Percentiles rank a stretch among this genome's conserved stretches.
These are phyloP conservation scores for Erythrobasidium hasegawianum DNA, from an alignment of 1,284 basidiomycete genomes.

Conservation along the genomic window DNA sequence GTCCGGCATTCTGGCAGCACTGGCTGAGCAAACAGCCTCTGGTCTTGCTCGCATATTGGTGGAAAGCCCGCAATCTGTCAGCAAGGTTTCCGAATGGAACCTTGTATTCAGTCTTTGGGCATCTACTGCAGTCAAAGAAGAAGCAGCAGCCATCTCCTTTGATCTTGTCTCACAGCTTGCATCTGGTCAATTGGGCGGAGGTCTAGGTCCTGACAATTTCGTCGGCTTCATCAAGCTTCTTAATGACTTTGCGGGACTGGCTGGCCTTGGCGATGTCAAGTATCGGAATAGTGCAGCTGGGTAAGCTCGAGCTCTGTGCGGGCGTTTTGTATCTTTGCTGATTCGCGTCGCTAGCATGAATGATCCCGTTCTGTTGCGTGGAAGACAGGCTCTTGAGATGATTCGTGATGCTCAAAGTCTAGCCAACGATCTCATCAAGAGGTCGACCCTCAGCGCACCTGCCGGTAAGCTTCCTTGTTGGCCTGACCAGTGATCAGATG, in stretches of 20 bases:
- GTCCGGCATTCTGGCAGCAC: conserved; percentile 67
- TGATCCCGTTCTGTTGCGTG: conserved; percentile 71
- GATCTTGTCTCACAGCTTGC: conserved; percentile 65
- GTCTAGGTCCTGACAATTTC: conserved; percentile 74
- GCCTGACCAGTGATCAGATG: too few species aligned
- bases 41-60: conserved; percentile 76
- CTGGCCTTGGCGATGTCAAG: conserved; percentile 45
- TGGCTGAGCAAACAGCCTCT: conserved; percentile 83
- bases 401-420: conserved; percentile 51
- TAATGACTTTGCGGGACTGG: conserved; percentile 78
- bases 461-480: conserved; percentile 21
- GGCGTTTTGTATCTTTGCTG: background rate
- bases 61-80: conserved; percentile 68
- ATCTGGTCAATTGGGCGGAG: conserved; percentile 58
- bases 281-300: conserved; percentile 26
- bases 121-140: conserved; percentile 78
- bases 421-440: conserved; percentile 42
- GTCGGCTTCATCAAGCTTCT: conserved; percentile 72
- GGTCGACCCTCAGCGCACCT: conserved; percentile 35
- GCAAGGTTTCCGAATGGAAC: conserved; percentile 93
- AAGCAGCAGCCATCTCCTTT: conserved; percentile 79
- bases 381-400: conserved; percentile 74
- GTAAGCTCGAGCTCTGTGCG: conserved; percentile 1
- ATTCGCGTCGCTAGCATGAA: conserved; percentile 46
- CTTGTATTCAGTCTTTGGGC: conserved; percentile 85